phyloP scores from a whole-genome alignment of 768 basidiomycete species.

The Russula olivacea region DNA sequence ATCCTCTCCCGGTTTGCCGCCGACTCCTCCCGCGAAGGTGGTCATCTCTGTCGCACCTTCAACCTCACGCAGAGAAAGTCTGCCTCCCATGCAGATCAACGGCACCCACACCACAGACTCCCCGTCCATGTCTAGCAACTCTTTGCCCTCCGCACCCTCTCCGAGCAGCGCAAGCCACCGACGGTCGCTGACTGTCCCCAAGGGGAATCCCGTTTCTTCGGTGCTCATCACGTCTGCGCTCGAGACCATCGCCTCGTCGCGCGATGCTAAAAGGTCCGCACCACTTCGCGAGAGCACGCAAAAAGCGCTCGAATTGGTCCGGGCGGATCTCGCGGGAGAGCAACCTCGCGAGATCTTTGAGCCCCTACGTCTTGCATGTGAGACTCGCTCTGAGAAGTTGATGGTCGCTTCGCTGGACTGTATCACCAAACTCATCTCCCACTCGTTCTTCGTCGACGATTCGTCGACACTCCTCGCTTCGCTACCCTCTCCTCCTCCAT shows the following conservation, averaged over 20 bases:
- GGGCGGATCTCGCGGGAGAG: conserved; percentile 66
- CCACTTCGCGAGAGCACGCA: conserved; percentile 81
- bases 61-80: conserved; percentile 13
- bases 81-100: conserved; percentile 14
- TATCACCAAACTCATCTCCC: conserved; percentile 94
- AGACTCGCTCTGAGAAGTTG: conserved; percentile 87
- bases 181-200: conserved; percentile 38
- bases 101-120: conserved; percentile 10
- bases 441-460: conserved; percentile 89
- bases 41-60: neutral
- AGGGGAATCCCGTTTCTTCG: conserved; percentile 68
- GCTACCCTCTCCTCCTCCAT: conserved; percentile 71
- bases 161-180: conserved; percentile 29
- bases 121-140: conserved; percentile 23
- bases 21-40: conserved; percentile 17
- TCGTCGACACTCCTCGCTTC: conserved; percentile 35
- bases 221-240: conserved; percentile 80
- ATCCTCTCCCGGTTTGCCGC: conserved; percentile 11
- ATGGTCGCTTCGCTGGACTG: conserved; percentile 97
- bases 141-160: conserved; percentile 16
- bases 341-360: conserved; percentile 86
- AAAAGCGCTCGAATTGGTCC: conserved; percentile 76
- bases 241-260: conserved; percentile 79
- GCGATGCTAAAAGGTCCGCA: conserved; percentile 77
- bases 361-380: conserved; percentile 93